Percentiles rank a stretch among this genome's conserved stretches.
phyloP scores from a whole-genome alignment of 2,329 filamentous ascomycete genomes.

The Nemania diffusa region DNA sequence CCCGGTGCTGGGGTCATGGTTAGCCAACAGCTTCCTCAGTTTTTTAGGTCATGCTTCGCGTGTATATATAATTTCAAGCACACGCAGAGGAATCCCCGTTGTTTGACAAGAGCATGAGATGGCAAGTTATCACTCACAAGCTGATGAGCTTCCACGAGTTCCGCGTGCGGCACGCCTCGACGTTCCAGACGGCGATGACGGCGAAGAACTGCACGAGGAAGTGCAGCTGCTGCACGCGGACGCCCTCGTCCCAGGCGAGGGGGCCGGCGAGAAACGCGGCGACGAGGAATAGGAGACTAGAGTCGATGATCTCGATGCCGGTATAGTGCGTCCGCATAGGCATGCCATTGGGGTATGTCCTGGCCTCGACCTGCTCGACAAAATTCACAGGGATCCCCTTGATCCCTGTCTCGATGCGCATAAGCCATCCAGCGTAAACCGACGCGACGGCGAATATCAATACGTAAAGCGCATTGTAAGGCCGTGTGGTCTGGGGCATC shows the following conservation, averaged over 20 bases:
- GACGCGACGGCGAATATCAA: conserved; percentile 33
- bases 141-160: conserved; percentile 41
- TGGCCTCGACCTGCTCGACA: conserved; percentile 34
- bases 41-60: background rate
- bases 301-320: conserved; percentile 39
- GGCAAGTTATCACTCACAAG: conserved; percentile 39
- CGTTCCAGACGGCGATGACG: conserved; percentile 42
- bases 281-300: conserved; percentile 38
- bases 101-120: background rate
- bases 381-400: conserved; percentile 41
- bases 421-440: conserved; percentile 35
- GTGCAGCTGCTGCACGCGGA: conserved; percentile 44
- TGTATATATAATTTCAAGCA: background rate
- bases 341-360: conserved; percentile 37
- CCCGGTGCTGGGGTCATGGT: conserved; percentile 34
- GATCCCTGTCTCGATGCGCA: conserved; percentile 42
- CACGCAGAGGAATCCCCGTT: background rate
- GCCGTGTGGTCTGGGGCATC: conserved; percentile 34
- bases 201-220: conserved; percentile 46
- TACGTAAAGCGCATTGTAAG: conserved; percentile 38
- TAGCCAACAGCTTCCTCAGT: background rate
- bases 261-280: conserved; percentile 43
- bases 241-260: conserved; percentile 42
- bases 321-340: conserved; percentile 42
- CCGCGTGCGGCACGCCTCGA: conserved; percentile 42